A percentile compares a stretch with the other conserved stretches of the same genome.
These are phyloP conservation scores for Clitocybe nebularis DNA, from an alignment of 1,284 basidiomycete genomes.

Conservation along the genomic window DNA sequence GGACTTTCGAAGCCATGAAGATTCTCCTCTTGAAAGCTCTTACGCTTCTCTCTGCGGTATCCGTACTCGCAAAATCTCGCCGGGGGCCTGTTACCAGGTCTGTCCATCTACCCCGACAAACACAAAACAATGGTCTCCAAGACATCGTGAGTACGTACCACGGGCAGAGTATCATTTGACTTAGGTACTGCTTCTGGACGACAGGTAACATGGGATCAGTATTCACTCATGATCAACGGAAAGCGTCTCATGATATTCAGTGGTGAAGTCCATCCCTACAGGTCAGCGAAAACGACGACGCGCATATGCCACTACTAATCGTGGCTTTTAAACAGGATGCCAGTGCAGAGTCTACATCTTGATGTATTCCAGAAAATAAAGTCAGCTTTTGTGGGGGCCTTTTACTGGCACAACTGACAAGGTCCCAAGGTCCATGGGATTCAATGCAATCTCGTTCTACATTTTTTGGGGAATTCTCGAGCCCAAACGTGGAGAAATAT, in stretches of 20 bases:
- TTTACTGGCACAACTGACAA: neutral
- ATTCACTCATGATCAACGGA: slow-evolving; percentile 44
- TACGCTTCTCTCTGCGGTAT: slow-evolving; percentile 10
- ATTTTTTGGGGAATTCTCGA: slow-evolving; percentile 44
- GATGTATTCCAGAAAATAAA: slow-evolving; percentile 45
- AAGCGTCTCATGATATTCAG: slow-evolving; percentile 42
- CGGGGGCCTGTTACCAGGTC: slow-evolving; percentile 3
- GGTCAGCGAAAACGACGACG: too few species aligned
- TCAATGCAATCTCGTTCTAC: slow-evolving; percentile 45
- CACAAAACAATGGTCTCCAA: slow-evolving; percentile 20
- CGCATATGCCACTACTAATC: slow-evolving; percentile 1
- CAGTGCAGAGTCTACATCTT: slow-evolving; percentile 37
- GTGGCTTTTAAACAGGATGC: slow-evolving; percentile 24
- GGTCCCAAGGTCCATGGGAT: slow-evolving; percentile 31
- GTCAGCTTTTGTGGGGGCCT: slow-evolving; percentile 17
- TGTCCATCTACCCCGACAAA: slow-evolving; percentile 11
- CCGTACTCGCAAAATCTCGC: slow-evolving; percentile 12
- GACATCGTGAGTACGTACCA: slow-evolving; percentile 20
- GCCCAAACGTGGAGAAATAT: slow-evolving; percentile 39
- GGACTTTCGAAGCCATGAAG: slow-evolving; percentile 13
- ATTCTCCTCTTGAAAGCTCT: slow-evolving; percentile 11
- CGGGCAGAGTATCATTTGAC: neutral
- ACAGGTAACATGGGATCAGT: slow-evolving; percentile 43
- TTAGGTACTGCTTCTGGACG: neutral
- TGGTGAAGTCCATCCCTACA: slow-evolving; percentile 46